These are phyloP conservation scores for Euphorbia celastroides DNA, from an alignment of 441 rosid species.

Conservation along the genomic window DNA sequence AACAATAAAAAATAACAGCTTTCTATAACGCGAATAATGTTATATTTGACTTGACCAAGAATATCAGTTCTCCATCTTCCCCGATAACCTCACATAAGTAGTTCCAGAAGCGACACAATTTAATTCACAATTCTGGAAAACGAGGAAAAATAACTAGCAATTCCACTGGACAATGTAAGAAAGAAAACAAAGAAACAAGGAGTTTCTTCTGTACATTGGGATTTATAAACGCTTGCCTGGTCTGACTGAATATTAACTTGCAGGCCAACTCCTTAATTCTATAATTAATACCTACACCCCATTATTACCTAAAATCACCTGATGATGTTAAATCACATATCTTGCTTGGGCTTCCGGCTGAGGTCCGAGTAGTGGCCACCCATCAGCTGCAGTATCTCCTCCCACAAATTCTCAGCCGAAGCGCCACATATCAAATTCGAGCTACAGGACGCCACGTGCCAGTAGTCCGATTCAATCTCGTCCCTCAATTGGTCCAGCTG, in stretches of 20 bases:
- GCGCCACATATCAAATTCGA: conserved; percentile 55
- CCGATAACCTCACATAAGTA: no score
- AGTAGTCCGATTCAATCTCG: conserved; percentile 74
- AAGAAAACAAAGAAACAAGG: neutral
- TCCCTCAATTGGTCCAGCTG: conserved; percentile 80
- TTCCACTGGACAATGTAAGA: neutral
- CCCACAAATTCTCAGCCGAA: conserved; percentile 67
- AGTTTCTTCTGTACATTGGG: conserved; percentile 40
- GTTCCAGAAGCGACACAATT: no score
- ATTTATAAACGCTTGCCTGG: conserved; percentile 19
- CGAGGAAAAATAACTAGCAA: no score
- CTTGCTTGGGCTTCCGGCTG: conserved; percentile 90
- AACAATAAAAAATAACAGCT: no score
- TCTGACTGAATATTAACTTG: conserved; percentile 19
- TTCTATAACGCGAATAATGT: no score
- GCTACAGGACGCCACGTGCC: conserved; percentile 89
- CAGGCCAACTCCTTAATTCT: conserved; percentile 16
- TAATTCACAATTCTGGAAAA: no score
- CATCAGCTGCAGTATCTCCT: conserved; percentile 87
- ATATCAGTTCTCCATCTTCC: no score
- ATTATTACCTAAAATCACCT: conserved; percentile 25
- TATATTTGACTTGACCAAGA: no score
- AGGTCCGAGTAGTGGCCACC: conserved; percentile 85
- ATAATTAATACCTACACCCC: neutral
- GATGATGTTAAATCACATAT: conserved; percentile 24